Evolutionary conservation across 148 eudicot genomes (phyloP).

Genomic region (Camellia japonica): DNA sequence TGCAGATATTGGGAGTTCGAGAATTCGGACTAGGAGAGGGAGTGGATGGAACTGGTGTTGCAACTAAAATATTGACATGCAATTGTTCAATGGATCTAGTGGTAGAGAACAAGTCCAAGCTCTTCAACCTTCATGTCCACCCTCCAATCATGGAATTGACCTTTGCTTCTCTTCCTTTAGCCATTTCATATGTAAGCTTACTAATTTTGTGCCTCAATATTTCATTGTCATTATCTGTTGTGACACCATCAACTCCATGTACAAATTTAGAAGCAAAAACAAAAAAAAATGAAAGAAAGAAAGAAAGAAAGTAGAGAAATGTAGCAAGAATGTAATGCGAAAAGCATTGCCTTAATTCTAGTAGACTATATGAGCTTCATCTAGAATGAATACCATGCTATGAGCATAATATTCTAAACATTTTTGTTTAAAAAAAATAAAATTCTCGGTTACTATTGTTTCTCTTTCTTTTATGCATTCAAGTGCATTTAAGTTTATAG

Average conservation of each 20-base stretch:
- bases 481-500: no score
- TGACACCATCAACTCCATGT: not conserved
- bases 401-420: no score
- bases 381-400: no score
- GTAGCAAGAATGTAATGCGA: no score
- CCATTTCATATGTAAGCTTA: constrained; percentile 41
- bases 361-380: no score
- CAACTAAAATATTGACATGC: constrained; percentile 49
- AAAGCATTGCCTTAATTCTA: no score
- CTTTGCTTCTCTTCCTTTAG: constrained; percentile 43
- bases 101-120: constrained; percentile 50
- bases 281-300: no score
- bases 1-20: constrained; percentile 38
- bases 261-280: no score
- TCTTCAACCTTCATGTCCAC: constrained; percentile 50
- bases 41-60: constrained; percentile 56
- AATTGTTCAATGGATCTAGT: constrained; percentile 42
- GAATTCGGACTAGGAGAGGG: constrained; percentile 54
- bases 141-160: constrained; percentile 38
- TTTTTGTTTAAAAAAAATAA: no score
- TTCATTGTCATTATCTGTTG: not conserved
- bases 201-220: not conserved
- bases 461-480: no score
- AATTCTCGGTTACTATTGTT: no score
- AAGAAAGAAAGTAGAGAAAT: no score